Conservation (phyloP, 306 rosid genomes). For the Lathyrus oleraceus region DNA sequence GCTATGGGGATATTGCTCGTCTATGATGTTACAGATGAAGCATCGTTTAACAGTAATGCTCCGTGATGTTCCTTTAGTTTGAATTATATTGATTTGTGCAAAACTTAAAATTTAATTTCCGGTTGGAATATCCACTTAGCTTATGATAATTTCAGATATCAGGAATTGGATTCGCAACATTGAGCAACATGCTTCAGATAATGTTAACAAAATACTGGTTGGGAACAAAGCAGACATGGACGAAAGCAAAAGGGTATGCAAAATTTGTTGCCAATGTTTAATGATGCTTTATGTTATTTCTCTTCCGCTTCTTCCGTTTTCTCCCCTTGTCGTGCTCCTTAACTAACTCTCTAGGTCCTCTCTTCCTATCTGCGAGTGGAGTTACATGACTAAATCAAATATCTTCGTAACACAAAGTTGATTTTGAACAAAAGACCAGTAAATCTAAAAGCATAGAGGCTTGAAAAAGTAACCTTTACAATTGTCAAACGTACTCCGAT, state of each 20-base stretch:
- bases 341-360: no score
- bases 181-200: conserved; percentile 97
- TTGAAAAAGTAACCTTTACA: not conserved
- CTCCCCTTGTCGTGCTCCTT: not conserved
- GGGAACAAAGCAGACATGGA: conserved; percentile 99
- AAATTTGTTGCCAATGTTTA: conserved; percentile 23
- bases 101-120: conserved; percentile 23
- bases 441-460: no score
- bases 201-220: conserved; percentile 88
- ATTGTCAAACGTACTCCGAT: conserved; percentile 5
- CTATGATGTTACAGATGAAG: conserved; percentile 93
- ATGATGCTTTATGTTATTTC: not conserved
- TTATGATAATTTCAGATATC: conserved; percentile 62
- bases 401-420: no score
- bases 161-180: conserved; percentile 99
- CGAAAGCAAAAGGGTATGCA: conserved; percentile 90
- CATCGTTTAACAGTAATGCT: conserved; percentile 88
- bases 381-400: no score
- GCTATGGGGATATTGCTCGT: conserved; percentile 98
- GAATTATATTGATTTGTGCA: conserved; percentile 27
- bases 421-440: no score
- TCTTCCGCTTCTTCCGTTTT: not conserved
- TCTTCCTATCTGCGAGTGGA: no score
- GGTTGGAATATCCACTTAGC: conserved; percentile 25
- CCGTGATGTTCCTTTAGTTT: conserved; percentile 17